Conservation (phyloP, 495 filamentous ascomycete genomes). For the Penicillium waksmanii region DNA sequence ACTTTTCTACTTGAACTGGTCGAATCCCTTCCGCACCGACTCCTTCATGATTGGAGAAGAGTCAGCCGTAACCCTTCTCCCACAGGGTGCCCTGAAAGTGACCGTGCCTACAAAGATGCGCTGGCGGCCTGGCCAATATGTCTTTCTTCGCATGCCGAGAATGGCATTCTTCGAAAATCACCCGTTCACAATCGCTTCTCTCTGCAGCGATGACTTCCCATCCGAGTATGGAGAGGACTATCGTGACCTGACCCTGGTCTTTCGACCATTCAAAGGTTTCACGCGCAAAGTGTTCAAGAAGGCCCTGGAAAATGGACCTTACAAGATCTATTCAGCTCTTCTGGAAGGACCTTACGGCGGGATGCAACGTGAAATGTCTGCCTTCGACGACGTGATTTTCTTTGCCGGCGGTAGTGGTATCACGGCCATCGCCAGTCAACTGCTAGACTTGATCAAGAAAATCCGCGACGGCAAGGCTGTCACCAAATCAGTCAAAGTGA, state of each 20-base stretch:
- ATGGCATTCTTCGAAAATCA: constrained; percentile 91
- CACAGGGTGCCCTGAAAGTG: constrained; percentile 89
- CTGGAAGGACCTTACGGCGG: constrained; percentile 94
- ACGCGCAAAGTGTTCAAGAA: constrained; percentile 77
- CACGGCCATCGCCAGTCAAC: constrained; percentile 87
- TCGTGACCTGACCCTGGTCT: constrained; percentile 86
- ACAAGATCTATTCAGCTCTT: constrained; percentile 85
- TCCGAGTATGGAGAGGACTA: constrained; percentile 86
- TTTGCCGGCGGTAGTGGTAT: constrained; percentile 95
- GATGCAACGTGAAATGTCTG: constrained; percentile 86
- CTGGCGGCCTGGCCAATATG: constrained; percentile 93
- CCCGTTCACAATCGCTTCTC: constrained; percentile 91
- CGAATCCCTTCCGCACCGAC: constrained; percentile 74
- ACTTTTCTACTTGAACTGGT: constrained; percentile 82
- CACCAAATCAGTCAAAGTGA: constrained; percentile 83
- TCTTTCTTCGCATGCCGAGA: constrained; percentile 91
- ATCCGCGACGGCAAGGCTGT: constrained; percentile 93
- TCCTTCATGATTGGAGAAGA: constrained; percentile 83
- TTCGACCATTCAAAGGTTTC: constrained; percentile 88
- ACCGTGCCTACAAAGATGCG: constrained; percentile 90
- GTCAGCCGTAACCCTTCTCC: constrained; percentile 81
- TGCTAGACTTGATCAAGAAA: constrained; percentile 89
- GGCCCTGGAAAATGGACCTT: constrained; percentile 78
- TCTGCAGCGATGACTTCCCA: constrained; percentile 85
- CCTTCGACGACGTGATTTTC: constrained; percentile 90